These are phyloP conservation scores for Sclerotinia sclerotiorum DNA, from an alignment of 2,329 filamentous ascomycete genomes.

Conservation along the genomic window DNA sequence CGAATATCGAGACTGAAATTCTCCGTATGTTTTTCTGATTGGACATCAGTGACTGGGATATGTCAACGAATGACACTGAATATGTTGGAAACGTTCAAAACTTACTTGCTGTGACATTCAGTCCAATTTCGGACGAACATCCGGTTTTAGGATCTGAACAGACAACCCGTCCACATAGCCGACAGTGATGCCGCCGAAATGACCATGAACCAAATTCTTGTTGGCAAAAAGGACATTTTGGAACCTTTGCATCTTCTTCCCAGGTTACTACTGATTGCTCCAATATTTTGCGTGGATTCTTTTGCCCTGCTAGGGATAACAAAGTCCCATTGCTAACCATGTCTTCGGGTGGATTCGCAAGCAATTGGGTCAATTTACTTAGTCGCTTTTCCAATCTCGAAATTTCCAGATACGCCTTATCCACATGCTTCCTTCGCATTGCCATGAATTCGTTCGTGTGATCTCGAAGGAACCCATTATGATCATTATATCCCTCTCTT, in stretches of 20 bases:
- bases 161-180: conserved; percentile 88
- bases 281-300: conserved; percentile 72
- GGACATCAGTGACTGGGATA: conserved; percentile 41
- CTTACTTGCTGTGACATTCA: conserved; percentile 71
- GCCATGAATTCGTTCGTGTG: conserved; percentile 70
- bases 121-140: conserved; percentile 80
- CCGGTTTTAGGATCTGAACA: conserved; percentile 82
- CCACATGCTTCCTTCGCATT: conserved; percentile 73
- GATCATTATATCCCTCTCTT: conserved; percentile 91
- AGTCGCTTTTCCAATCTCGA: conserved; percentile 88
- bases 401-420: conserved; percentile 83
- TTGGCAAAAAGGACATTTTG: conserved; percentile 87
- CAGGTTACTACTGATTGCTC: conserved; percentile 93
- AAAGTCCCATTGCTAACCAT: conserved; percentile 52
- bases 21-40: conserved; percentile 49
- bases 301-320: conserved; percentile 63
- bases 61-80: conserved; percentile 33
- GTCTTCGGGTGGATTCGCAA: conserved; percentile 73
- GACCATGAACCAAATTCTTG: conserved; percentile 94
- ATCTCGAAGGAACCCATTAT: conserved; percentile 68
- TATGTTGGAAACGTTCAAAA: conserved; percentile 26
- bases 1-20: conserved; percentile 74
- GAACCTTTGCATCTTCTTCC: conserved; percentile 84
- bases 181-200: conserved; percentile 90
- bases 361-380: conserved; percentile 81